Percentiles rank a stretch among this genome's conserved stretches.
phyloP scores from a whole-genome alignment of 169 alveolate genomes.

The Blepharisma undulans region DNA sequence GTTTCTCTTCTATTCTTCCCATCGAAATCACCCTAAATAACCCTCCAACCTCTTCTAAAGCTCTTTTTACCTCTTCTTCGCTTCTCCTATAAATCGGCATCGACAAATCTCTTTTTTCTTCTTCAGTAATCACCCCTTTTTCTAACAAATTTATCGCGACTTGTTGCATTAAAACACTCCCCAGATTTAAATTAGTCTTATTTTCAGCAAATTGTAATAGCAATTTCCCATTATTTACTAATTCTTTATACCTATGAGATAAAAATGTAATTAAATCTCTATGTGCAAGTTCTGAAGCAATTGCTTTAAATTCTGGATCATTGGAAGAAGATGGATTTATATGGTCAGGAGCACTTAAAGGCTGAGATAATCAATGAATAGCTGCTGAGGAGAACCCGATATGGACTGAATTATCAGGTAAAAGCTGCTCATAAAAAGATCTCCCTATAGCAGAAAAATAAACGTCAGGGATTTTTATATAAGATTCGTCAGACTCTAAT shows the following conservation, averaged over 20 bases:
- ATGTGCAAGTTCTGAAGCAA: background rate
- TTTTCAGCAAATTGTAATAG: background rate
- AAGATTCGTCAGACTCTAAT: background rate
- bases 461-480: background rate
- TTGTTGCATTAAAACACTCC: background rate
- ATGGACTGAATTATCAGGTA: slow-evolving; percentile 2
- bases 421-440: background rate
- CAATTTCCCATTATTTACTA: background rate
- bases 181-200: background rate
- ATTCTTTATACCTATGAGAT: background rate
- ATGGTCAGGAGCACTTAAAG: background rate
- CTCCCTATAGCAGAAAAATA: background rate
- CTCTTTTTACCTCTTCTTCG: background rate
- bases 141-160: background rate
- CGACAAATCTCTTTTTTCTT: background rate
- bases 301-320: background rate
- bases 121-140: background rate
- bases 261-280: background rate
- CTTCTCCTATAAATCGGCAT: background rate
- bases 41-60: background rate
- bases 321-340: background rate
- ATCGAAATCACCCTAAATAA: background rate
- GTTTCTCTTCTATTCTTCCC: background rate
- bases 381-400: background rate
- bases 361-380: background rate